Evolutionary conservation across 768 basidiomycete genomes (phyloP).

Genomic region (Tulasnella sp.): DNA sequence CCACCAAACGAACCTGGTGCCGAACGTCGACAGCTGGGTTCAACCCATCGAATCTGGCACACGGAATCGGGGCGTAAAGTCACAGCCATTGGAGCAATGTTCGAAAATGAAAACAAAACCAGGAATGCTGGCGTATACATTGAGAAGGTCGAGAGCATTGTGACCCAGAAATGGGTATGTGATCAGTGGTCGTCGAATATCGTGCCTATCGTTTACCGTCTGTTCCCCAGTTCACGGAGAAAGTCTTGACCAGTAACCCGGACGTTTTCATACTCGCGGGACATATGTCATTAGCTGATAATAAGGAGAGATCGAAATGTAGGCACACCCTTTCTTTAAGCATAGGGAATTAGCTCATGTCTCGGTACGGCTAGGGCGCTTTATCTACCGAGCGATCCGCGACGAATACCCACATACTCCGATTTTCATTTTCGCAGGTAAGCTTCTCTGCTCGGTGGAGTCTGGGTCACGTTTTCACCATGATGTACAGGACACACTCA

Average conservation of each 20-base stretch:
- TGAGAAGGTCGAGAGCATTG: background rate
- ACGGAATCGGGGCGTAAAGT: background rate
- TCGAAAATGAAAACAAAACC: background rate
- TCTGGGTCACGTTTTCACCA: background rate
- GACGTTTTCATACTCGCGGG: background rate
- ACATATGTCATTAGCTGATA: background rate
- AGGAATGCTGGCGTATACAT: background rate
- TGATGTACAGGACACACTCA: background rate
- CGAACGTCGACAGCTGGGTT: background rate
- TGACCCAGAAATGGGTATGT: background rate
- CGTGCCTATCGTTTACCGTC: background rate
- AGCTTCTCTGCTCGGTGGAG: background rate
- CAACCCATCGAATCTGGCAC: background rate
- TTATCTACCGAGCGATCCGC: background rate
- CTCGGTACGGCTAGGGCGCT: background rate
- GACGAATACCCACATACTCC: background rate
- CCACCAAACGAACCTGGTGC: background rate
- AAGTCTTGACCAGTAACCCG: background rate
- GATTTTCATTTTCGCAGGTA: constrained; percentile 9
- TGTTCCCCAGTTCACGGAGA: constrained; percentile 1
- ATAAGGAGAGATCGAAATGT: background rate
- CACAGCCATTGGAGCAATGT: constrained; percentile 10
- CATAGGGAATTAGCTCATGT: background rate
- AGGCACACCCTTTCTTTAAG: background rate
- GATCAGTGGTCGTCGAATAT: background rate